Evolutionary conservation across 192 early-diverging fungal genomes (phyloP).

Genomic region (Physocladia obscura): DNA sequence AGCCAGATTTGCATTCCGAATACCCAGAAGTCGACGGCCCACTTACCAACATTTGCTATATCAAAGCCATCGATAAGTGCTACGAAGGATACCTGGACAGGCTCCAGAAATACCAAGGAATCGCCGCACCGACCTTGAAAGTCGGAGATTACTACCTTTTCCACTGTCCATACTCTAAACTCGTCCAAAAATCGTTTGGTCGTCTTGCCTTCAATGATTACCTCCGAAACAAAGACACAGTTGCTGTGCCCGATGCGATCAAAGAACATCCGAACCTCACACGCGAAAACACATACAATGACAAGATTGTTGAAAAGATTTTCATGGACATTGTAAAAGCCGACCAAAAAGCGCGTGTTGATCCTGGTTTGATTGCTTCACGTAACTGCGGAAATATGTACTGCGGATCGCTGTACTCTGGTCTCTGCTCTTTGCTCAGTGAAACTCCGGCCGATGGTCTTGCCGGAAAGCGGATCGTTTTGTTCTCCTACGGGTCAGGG

Average conservation of each 20-base stretch:
- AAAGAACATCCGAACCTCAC: conserved; percentile 57
- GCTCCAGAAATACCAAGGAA: conserved; percentile 27
- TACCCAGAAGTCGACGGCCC: conserved; percentile 97
- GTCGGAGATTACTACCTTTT: conserved; percentile 81
- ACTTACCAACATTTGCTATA: conserved; percentile 88
- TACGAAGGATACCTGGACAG: conserved; percentile 78
- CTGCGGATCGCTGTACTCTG: conserved; percentile 70
- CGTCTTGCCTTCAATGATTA: conserved; percentile 93
- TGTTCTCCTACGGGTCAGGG: conserved; percentile 97
- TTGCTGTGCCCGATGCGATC: conserved; percentile 37
- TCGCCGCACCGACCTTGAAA: conserved; percentile 50
- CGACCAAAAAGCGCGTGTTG: conserved; percentile 72
- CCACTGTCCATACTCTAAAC: conserved; percentile 98
- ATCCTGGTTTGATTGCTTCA: conserved; percentile 73
- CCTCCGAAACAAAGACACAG: conserved; percentile 68
- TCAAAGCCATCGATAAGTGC: conserved; percentile 84
- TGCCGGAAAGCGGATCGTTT: conserved; percentile 76
- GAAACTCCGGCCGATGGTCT: conserved; percentile 68
- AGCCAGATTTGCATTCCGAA: conserved; percentile 95
- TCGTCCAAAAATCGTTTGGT: conserved; percentile 92
- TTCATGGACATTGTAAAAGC: conserved; percentile 80
- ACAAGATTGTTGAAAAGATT: conserved; percentile 89
- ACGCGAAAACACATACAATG: conserved; percentile 74
- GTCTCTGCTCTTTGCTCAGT: conserved; percentile 77
- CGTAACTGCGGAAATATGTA: conserved; percentile 97